Evolutionary conservation across 108 stramenopile genomes (phyloP).

Genomic region (Nitzschia palea): DNA sequence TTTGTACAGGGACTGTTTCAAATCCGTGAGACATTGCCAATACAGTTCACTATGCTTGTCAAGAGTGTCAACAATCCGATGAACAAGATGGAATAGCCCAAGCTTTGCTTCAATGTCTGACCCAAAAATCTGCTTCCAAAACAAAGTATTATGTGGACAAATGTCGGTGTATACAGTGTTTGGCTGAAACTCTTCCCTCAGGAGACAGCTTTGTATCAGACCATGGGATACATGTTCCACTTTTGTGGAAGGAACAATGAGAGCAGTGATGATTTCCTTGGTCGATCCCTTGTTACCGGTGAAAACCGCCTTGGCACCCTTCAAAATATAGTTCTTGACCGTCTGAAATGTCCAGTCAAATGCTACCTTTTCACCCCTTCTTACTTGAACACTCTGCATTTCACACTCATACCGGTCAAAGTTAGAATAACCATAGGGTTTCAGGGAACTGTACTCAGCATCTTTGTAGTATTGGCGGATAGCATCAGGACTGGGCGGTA

Average conservation of each 20-base stretch:
- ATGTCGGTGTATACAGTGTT: background rate
- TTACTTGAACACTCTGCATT: background rate
- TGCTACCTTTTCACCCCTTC: background rate
- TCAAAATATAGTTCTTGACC: too few species aligned
- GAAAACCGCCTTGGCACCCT: background rate
- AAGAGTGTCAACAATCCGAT: too few species aligned
- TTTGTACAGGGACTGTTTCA: too few species aligned
- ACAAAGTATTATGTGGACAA: background rate
- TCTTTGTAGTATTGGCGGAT: background rate
- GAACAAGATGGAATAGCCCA: too few species aligned
- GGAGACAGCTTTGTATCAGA: background rate
- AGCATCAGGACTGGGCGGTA: background rate
- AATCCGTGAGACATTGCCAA: too few species aligned
- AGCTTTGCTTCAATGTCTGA: too few species aligned
- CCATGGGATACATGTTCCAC: background rate
- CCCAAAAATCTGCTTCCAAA: background rate
- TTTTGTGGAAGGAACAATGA: background rate
- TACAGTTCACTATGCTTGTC: too few species aligned
- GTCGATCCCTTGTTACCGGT: background rate
- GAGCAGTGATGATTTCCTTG: background rate
- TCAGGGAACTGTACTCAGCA: background rate
- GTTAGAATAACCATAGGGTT: conserved; percentile 4
- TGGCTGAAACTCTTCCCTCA: background rate
- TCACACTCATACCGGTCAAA: background rate
- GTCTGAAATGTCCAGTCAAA: conserved; percentile 3